Percentiles rank a stretch among this genome's conserved stretches.
Evolutionary conservation across 1,284 basidiomycete genomes (phyloP).

Genomic region (Malassezia furfur): DNA sequence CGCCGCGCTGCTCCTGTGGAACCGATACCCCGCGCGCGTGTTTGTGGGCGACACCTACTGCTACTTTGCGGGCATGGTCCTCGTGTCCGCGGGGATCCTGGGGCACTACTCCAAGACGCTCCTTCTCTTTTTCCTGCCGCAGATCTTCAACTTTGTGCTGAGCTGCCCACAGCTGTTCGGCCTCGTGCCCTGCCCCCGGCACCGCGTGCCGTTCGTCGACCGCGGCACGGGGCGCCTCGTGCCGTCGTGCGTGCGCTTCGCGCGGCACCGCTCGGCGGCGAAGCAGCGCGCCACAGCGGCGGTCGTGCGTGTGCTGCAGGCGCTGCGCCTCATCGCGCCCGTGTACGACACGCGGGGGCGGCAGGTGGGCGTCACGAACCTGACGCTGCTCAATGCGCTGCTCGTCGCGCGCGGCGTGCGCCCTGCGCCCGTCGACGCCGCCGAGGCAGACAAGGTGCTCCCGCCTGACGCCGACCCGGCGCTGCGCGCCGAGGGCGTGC

Average conservation of each 20-base stretch:
- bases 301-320: slow-evolving; percentile 19
- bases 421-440: neutral
- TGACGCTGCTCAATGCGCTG: slow-evolving; percentile 42
- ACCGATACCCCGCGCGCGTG: slow-evolving; percentile 70
- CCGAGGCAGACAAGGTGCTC: neutral
- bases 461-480: neutral
- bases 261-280: neutral
- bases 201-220: slow-evolving; percentile 63
- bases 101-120: slow-evolving; percentile 96
- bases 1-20: slow-evolving; percentile 57
- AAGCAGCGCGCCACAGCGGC: slow-evolving; percentile 4
- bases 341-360: slow-evolving; percentile 15
- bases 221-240: neutral
- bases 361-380: slow-evolving; percentile 34
- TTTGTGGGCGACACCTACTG: slow-evolving; percentile 97
- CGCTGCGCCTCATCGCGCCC: slow-evolving; percentile 21
- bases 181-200: slow-evolving; percentile 82
- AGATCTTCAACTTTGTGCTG: slow-evolving; percentile 92
- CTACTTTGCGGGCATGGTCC: slow-evolving; percentile 66
- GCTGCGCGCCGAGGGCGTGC: slow-evolving; percentile 3
- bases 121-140: slow-evolving; percentile 90
- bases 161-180: slow-evolving; percentile 92
- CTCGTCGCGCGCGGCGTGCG: slow-evolving; percentile 33
- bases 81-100: slow-evolving; percentile 36
- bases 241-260: slow-evolving; percentile 13